Base-by-base conservation (phyloP, 768 basidiomycete species). In the Kwoniella sp. region DNA sequence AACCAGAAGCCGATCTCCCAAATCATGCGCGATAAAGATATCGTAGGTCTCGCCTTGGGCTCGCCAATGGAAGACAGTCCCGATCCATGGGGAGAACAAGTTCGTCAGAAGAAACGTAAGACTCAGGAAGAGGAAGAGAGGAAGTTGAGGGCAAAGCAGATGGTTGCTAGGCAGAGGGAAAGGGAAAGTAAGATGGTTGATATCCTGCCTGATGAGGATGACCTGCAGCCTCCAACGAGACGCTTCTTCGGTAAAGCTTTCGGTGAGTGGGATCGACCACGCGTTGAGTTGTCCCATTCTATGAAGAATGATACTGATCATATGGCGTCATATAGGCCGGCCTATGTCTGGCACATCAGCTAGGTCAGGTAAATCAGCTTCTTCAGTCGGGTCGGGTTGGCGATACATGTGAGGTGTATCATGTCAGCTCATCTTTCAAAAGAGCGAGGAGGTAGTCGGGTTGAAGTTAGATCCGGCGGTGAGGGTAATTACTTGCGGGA, bases 311-410 rank as follows among this genome's bases (percentile, higher is more conserved):
- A n/a, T n/a, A n/a, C n/a, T n/a, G n/a, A n/a, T n/a, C n/a, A n/a
- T n/a, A n/a, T n/a, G n/a, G n/a, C n/a, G n/a, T n/a, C n/a, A n/a
- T 25, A 29, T 24, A 62, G 60, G 36, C 26, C 60, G 60, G 12
- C 60, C 60, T 15, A 27, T 49, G 12, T 62, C 60, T n/a, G 53
- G 46, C 19, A 37, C 55, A 25, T 55, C 60, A 12, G 50, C 47
- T 2, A 30, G 48, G 21, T 53, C 60, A 2, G 26, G 21, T 24
- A 61, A 62, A 29, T 29, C 58, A 12, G 58, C 29, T 36, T 51
- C 49, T 19, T 62, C 60, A 21, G 47, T 56, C 17, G 60, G 60
- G 17, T 62, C 60, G 36, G 60, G 53, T 25, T 55, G 54, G 53
- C 19, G 53, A 21, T 62, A 62, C 48, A 62, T 62, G 60, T 58